Base-by-base conservation (phyloP, 768 basidiomycete species). In the Ramaria sp. region DNA sequence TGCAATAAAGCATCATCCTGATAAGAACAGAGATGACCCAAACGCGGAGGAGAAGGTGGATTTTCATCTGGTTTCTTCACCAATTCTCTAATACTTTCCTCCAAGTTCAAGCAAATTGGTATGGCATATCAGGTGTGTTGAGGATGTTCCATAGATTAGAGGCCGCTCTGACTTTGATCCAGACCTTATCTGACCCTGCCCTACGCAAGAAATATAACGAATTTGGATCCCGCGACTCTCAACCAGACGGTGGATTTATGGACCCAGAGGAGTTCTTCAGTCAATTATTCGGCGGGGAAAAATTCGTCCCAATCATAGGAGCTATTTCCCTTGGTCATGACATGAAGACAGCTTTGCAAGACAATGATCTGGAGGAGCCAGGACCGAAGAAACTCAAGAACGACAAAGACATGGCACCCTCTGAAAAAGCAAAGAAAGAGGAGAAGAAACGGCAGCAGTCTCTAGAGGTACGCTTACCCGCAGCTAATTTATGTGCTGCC, bases 281-380 rank as follows among this genome's bases (percentile, higher is more conserved):
- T 5, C 83, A 84, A 10, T 87, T 95, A 57, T 95, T 95, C 59
- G 92, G 92, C 42, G 91, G 91, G 1, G 89, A 92, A 50, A 71
- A 82, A 28, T 94, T 94, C 67, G 69, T 82, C 42, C 82, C 88
- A 2, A 88, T 94, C 63, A 93, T 95, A 63, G 92, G 92, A 7
- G 76, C 84, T 42, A 92, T 94, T 61, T 88, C 87, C 57, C 70
- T 95, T 52, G 92, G 88, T 28, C 76, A 78, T 61, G 92, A 95
- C 62, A 93, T 95, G 92, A 95, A 95, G 72, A 77, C 84, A 2
- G 92, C 89, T 3, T 67, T 94, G 63, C 91, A 94, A 63, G 90
- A 93, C 64, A 89, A 82, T 0, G 86, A 82, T 55, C 75, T 69
- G 18, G 67, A 64, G n/a, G 15, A 71, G 71, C 9, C 32, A 3